Percentiles rank a stretch among this genome's conserved stretches.
These are phyloP conservation scores for Crithidia fasciculata DNA, from an alignment of 208 protist species.

Conservation along the genomic window DNA sequence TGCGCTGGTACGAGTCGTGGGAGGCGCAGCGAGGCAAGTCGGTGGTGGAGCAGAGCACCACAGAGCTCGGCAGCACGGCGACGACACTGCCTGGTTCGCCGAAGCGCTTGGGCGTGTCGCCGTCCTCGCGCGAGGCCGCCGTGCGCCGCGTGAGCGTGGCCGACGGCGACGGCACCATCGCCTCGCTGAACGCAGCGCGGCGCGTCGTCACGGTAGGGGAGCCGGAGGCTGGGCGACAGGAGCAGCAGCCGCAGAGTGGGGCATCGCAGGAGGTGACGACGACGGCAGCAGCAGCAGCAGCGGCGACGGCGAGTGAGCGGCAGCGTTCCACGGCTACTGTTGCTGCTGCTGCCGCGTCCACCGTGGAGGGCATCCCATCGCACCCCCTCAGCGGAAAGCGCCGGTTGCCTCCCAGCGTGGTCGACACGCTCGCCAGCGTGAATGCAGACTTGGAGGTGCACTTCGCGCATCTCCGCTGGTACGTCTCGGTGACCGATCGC, in stretches of 20 bases:
- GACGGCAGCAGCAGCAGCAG: neutral
- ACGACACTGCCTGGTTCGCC: conserved; percentile 12
- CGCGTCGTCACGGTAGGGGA: neutral
- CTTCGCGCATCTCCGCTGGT: conserved; percentile 78
- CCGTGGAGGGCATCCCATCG: conserved; percentile 18
- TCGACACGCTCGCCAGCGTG: conserved; percentile 28
- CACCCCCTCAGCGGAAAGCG: conserved; percentile 24
- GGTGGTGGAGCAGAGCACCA: conserved; percentile 4
- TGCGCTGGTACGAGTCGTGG: conserved; percentile 38
- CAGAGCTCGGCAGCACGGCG: neutral
- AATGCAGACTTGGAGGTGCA: conserved; percentile 58
- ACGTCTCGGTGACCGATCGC: conserved; percentile 35
- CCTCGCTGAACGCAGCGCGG: neutral
- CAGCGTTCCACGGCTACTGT: neutral
- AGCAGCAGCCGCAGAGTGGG: too few species aligned
- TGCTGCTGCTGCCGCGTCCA: neutral
- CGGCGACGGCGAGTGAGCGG: neutral
- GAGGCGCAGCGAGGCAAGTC: conserved; percentile 14
- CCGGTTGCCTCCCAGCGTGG: conserved; percentile 31
- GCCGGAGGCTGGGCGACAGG: too few species aligned
- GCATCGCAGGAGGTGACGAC: too few species aligned
- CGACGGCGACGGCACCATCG: neutral
- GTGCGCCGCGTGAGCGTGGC: conserved; percentile 1
- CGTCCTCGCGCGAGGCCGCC: neutral
- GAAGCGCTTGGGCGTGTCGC: neutral